A percentile compares a stretch with the other conserved stretches of the same genome.
Evolutionary conservation across 139 green algal genomes (phyloP).

Genomic region (Picochlorum sp.): DNA sequence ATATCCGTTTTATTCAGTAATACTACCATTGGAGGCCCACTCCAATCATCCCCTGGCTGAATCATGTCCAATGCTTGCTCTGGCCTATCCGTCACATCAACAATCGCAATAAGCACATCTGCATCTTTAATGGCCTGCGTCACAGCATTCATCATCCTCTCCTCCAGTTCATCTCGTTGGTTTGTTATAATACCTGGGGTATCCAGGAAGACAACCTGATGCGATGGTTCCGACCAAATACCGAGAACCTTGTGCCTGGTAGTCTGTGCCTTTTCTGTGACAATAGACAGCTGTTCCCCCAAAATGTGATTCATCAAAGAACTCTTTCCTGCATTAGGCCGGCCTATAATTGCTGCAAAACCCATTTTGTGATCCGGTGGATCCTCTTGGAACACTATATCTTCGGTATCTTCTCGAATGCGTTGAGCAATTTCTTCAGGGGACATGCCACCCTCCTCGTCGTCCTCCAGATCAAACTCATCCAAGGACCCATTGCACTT

Average conservation of each 20-base stretch:
- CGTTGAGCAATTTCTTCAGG: conserved; percentile 3
- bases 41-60: conserved; percentile 47
- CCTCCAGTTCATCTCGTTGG: conserved; percentile 70
- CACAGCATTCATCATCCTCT: conserved; percentile 87
- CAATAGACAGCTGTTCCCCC: conserved; percentile 88
- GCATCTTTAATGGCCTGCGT: conserved; percentile 59
- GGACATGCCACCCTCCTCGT: not conserved
- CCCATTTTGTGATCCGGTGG: conserved; percentile 53
- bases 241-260: conserved; percentile 90
- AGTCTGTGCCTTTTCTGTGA: conserved; percentile 87
- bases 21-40: conserved; percentile 63
- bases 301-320: conserved; percentile 91
- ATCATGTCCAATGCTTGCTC: conserved; percentile 62
- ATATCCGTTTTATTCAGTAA: conserved; percentile 79
- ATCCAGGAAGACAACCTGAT: conserved; percentile 86
- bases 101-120: conserved; percentile 73
- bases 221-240: conserved; percentile 45
- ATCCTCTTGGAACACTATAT: conserved; percentile 20
- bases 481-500: not conserved
- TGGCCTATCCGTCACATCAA: conserved; percentile 48
- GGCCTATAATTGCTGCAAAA: conserved; percentile 80
- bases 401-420: not conserved
- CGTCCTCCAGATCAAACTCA: not conserved
- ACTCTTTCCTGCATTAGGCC: conserved; percentile 86
- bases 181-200: conserved; percentile 80